Evolutionary conservation across 805 yeast genomes (phyloP).

Genomic region (Candida manassasensis): DNA sequence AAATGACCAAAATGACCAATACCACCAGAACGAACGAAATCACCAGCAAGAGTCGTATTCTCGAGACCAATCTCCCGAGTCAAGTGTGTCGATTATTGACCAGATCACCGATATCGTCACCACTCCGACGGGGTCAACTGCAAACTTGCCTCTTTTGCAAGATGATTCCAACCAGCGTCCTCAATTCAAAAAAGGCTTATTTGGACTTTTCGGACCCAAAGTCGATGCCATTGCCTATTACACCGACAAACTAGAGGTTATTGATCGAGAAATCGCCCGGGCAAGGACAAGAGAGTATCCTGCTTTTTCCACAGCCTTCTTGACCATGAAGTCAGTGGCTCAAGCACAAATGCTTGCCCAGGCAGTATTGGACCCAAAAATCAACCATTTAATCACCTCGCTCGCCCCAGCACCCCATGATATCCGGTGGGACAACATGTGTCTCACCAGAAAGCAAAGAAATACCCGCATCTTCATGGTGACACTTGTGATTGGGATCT

Average conservation of each 20-base stretch:
- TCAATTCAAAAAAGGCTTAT: constrained; percentile 49
- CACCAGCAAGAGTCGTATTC: background rate
- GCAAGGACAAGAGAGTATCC: constrained; percentile 69
- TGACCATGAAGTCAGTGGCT: constrained; percentile 61
- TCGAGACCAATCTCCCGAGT: constrained; percentile 3
- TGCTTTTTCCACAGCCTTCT: constrained; percentile 86
- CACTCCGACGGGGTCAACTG: constrained; percentile 10
- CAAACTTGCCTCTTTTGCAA: constrained; percentile 17
- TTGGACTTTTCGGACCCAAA: constrained; percentile 59
- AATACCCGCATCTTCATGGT: constrained; percentile 58
- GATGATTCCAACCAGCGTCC: constrained; percentile 49
- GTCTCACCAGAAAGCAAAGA: constrained; percentile 72
- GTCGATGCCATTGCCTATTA: constrained; percentile 82
- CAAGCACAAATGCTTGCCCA: constrained; percentile 49
- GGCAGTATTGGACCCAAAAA: constrained; percentile 42
- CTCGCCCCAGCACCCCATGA: constrained; percentile 80
- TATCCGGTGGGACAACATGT: constrained; percentile 87
- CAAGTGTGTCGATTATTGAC: constrained; percentile 18
- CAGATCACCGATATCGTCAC: constrained; percentile 19
- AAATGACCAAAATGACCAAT: constrained; percentile 4
- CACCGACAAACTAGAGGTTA: constrained; percentile 58
- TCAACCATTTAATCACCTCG: constrained; percentile 36
- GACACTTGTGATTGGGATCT: constrained; percentile 59
- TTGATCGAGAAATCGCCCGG: constrained; percentile 64
- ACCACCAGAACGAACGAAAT: too few relatives aligned